Conservation (phyloP, 2,329 filamentous ascomycete genomes). For the Calonectria montana region DNA sequence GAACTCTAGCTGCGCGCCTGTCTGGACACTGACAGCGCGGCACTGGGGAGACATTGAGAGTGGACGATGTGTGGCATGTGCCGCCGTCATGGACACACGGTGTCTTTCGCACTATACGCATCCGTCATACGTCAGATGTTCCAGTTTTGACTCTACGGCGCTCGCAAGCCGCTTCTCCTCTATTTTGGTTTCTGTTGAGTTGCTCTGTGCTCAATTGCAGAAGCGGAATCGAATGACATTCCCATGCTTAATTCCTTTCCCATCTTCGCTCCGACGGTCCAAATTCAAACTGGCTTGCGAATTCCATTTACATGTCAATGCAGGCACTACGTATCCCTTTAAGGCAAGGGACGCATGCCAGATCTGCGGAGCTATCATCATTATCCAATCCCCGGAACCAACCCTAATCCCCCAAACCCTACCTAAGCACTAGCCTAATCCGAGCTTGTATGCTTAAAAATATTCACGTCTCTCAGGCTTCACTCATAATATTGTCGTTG, state of each 20-base stretch:
- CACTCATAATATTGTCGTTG: too few relatives aligned
- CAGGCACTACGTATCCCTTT: background rate
- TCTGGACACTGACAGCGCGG: background rate
- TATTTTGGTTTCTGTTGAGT: conserved; percentile 3
- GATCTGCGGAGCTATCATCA: background rate
- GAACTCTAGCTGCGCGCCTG: background rate
- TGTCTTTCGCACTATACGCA: background rate
- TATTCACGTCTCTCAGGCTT: background rate
- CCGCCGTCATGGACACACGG: background rate
- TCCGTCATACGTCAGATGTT: background rate
- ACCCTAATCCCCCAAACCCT: background rate
- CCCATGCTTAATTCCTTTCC: conserved; percentile 6
- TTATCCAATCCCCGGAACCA: background rate
- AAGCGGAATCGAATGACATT: conserved; percentile 8
- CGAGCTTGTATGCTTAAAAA: background rate
- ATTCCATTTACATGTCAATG: background rate
- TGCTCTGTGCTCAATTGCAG: conserved; percentile 5
- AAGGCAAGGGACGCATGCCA: background rate
- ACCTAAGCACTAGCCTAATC: background rate
- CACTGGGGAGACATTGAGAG: background rate
- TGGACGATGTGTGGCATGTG: background rate
- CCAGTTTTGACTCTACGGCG: background rate
- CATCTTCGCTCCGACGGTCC: conserved; percentile 4
- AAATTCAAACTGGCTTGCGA: background rate
- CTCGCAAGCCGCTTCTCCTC: background rate